Evolutionary conservation across 345 rosid species (phyloP).

Genomic region (Rhodamnia argentea): DNA sequence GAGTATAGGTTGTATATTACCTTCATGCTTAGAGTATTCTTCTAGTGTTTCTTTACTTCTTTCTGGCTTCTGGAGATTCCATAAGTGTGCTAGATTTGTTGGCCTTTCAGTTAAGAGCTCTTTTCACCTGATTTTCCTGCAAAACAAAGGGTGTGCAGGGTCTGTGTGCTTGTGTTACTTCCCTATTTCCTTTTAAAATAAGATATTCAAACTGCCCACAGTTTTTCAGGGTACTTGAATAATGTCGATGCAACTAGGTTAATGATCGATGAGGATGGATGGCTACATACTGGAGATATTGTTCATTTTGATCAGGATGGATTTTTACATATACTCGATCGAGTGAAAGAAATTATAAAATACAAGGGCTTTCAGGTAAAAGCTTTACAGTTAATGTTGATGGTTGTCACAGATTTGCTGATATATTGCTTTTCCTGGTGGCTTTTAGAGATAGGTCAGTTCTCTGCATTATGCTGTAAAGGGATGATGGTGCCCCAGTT

Average conservation of each 20-base stretch:
- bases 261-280: conserved; percentile 48
- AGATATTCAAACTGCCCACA: background rate
- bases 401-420: background rate
- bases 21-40: background rate
- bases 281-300: conserved; percentile 90
- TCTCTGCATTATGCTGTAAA: background rate
- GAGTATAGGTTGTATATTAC: background rate
- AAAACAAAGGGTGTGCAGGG: background rate
- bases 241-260: conserved; percentile 47
- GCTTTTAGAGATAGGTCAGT: background rate
- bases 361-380: conserved; percentile 86
- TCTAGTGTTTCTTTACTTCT: background rate
- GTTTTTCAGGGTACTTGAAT: conserved; percentile 53
- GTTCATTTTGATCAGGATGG: conserved; percentile 70
- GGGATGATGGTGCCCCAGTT: background rate
- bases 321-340: conserved; percentile 52
- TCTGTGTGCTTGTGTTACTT: background rate
- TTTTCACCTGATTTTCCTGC: background rate
- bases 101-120: background rate
- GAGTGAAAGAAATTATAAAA: conserved; percentile 77
- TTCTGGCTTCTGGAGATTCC: background rate
- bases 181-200: background rate
- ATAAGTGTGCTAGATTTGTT: background rate
- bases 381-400: background rate
- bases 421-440: background rate